Evolutionary conservation across 2,329 filamentous ascomycete species (phyloP), one percentile per base, ranked within the genome.

Genomic region (Aspergillus hiratsukae): DNA sequence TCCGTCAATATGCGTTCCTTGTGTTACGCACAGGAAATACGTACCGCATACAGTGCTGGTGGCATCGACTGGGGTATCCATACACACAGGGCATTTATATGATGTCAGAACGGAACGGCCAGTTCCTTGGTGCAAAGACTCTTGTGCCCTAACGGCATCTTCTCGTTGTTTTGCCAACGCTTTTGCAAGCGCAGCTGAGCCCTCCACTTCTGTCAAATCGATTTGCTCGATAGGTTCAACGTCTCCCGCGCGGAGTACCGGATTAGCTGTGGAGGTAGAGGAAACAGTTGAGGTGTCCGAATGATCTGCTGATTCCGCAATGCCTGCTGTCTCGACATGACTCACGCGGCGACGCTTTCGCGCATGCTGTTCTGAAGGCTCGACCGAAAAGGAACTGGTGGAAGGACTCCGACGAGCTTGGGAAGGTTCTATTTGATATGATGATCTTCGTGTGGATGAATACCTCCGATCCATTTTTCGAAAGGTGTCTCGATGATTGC

Each of bases 1-100:
- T 1, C 21, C 65, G 46, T 64, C 19, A 62, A 55, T 56, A 45
- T 49, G 27, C 57, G 19, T 29, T 49, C 25, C 11, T 17, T 17
- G 9, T 10, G 9, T 9, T 46, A 2, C 21, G 2, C 19, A 2
- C 43, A 14, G 37, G 10, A 21, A 14, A 28, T 23, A 74, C 80
- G 54, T 75, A 85, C 83, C 84, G 65, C 84, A 87, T 23, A 78
- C 70, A 2, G 84, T 86, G 3, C 78, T 81, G 2, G 84, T 86
- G 9, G 84, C 77, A 65, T 86, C 79, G 8, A 79, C 83, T 2
- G 80, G 82, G 3, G 74, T 78, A 61, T 87, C 84, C 81, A 87
- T 82, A 70, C 84, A 87, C 23, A 87, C 83, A 48, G 85, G 83
- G 66, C 84, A 87, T 58, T 75, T 82, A 66, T 80, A 80, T 4